Evolutionary conservation across 371 early-diverging fungal species (phyloP).

Genomic region (Mucor piriformis): DNA sequence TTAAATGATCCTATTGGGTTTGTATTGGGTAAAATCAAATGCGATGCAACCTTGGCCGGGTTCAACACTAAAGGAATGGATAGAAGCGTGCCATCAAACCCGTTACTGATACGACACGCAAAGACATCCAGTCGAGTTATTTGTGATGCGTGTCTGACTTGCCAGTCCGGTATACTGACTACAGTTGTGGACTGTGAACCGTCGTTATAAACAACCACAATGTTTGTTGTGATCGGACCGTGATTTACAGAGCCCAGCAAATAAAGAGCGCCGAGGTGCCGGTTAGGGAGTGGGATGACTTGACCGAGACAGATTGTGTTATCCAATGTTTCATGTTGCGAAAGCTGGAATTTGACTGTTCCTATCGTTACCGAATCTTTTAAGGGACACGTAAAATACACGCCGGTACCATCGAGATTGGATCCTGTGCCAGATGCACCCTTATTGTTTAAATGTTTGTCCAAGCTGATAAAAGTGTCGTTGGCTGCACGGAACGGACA

Average conservation of each 20-base stretch:
- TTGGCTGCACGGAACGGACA: not conserved
- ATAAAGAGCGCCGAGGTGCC: conserved; percentile 24
- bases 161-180: conserved; percentile 41
- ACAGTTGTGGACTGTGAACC: conserved; percentile 17
- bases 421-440: conserved; percentile 11
- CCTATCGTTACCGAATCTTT: conserved; percentile 3
- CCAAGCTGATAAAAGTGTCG: not conserved
- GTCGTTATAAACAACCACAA: conserved; percentile 30
- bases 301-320: conserved; percentile 35
- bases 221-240: conserved; percentile 23
- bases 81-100: conserved; percentile 14
- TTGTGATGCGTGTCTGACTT: conserved; percentile 16
- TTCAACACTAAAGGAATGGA: conserved; percentile 27
- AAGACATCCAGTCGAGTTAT: conserved; percentile 11
- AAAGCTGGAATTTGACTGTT: conserved; percentile 10
- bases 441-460: conserved; percentile 15
- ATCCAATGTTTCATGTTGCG: conserved; percentile 4
- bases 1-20: conserved; percentile 1
- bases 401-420: conserved; percentile 29
- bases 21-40: conserved; percentile 20
- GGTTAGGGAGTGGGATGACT: conserved; percentile 15
- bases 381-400: conserved; percentile 10
- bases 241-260: conserved; percentile 27
- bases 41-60: conserved; percentile 19
- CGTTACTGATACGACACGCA: conserved; percentile 7